Conservation (phyloP, 108 stramenopile genomes). For the Discostella pseudostelligera region DNA sequence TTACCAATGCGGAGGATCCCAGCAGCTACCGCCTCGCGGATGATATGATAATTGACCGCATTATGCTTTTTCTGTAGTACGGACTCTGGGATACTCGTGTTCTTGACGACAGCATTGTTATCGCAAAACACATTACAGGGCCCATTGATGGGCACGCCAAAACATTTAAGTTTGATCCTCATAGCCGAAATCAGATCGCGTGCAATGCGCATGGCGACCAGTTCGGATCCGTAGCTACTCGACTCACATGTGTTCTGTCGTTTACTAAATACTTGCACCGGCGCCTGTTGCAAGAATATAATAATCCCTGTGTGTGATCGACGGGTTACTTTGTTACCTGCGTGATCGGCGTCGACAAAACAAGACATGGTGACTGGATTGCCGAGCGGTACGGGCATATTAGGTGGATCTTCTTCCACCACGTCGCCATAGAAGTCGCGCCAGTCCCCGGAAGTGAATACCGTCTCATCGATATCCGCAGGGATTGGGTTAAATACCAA, state of each 20-base stretch:
- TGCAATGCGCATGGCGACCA: slow-evolving; percentile 21
- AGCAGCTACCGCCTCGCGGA: not conserved
- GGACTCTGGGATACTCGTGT: slow-evolving; percentile 16
- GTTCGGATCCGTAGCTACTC: slow-evolving; percentile 1
- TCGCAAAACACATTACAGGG: slow-evolving; percentile 16
- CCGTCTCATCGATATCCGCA: not conserved
- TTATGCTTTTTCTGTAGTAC: not conserved
- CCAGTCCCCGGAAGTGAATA: slow-evolving; percentile 18
- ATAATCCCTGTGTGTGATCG: not conserved
- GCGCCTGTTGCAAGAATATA: not conserved
- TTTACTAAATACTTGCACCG: not conserved
- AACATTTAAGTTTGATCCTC: not conserved
- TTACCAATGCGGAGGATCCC: not conserved
- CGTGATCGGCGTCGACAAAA: slow-evolving; percentile 37
- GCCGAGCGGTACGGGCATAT: slow-evolving; percentile 24
- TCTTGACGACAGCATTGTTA: slow-evolving; percentile 12
- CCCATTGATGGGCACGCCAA: slow-evolving; percentile 14
- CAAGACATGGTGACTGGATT: slow-evolving; percentile 11
- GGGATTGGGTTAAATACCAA: too few species aligned
- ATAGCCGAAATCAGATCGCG: not conserved
- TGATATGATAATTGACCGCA: too few species aligned
- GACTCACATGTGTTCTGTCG: not conserved
- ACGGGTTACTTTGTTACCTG: slow-evolving; percentile 14
- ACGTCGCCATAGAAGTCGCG: slow-evolving; percentile 28
- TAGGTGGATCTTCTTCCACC: slow-evolving; percentile 13